Conservation (phyloP, 768 basidiomycete species). For the Ramaria rubella region DNA sequence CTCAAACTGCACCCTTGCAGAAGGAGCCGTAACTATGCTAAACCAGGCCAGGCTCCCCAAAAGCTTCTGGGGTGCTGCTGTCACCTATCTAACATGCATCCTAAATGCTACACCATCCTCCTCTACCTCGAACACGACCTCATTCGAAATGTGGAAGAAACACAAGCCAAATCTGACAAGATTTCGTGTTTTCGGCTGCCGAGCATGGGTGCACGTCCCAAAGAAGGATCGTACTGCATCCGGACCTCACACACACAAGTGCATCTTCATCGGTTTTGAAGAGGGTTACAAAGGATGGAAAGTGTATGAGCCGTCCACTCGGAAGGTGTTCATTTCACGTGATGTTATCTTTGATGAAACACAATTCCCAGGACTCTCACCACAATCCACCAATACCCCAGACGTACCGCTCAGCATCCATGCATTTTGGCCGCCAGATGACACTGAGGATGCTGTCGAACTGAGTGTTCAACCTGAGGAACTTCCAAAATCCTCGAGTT, state of each 20-base stretch:
- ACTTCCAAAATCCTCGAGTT: no score
- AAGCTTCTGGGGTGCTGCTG: slow-evolving; percentile 24
- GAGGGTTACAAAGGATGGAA: slow-evolving; percentile 28
- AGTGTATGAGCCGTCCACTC: slow-evolving; percentile 21
- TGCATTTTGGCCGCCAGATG: no score
- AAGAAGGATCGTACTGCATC: slow-evolving; percentile 20
- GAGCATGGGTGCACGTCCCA: slow-evolving; percentile 32
- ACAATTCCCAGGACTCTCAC: no score
- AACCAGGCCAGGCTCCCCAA: slow-evolving; percentile 15
- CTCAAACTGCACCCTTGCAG: slow-evolving; percentile 21
- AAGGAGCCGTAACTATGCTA: slow-evolving; percentile 18
- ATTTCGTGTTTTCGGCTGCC: slow-evolving; percentile 33
- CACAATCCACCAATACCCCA: no score
- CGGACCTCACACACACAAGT: slow-evolving; percentile 22
- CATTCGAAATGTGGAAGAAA: slow-evolving; percentile 14
- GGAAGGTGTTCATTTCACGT: background rate
- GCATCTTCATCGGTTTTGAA: slow-evolving; percentile 34
- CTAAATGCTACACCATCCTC: slow-evolving; percentile 15
- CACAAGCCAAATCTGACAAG: slow-evolving; percentile 25
- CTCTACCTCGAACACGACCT: slow-evolving; percentile 16
- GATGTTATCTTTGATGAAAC: slow-evolving; percentile 14
- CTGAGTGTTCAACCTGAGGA: no score
- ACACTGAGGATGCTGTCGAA: no score
- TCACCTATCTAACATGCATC: slow-evolving; percentile 23
- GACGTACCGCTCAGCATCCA: no score